Evolutionary conservation across 176 grass and related monocot species (phyloP).

Genomic region (Olyra latifolia): DNA sequence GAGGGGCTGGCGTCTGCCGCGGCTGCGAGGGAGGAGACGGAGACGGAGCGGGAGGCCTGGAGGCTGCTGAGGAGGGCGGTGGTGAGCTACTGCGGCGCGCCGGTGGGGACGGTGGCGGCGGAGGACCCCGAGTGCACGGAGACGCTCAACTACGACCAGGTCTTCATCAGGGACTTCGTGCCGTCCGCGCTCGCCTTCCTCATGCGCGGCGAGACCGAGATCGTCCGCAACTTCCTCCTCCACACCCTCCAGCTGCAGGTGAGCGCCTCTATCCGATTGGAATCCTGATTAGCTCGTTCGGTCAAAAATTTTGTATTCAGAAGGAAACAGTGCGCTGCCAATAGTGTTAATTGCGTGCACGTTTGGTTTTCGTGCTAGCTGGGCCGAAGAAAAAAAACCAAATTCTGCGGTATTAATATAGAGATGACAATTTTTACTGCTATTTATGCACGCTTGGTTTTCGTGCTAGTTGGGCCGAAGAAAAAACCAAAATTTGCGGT

Average conservation of each 20-base stretch:
- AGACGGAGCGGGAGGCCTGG: constrained; percentile 84
- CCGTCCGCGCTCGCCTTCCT: constrained; percentile 95
- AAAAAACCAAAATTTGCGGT: constrained; percentile 8
- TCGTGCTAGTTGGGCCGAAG: neutral
- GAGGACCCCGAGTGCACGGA: constrained; percentile 67
- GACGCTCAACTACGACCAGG: constrained; percentile 92
- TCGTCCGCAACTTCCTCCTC: constrained; percentile 96
- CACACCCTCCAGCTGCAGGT: constrained; percentile 98
- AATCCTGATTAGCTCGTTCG: constrained; percentile 10
- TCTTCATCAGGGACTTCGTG: constrained; percentile 97
- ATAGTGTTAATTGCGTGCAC: constrained; percentile 32
- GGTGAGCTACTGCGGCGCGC: constrained; percentile 77
- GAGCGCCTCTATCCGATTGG: constrained; percentile 19
- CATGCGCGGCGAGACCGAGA: constrained; percentile 93
- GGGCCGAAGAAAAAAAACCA: neutral
- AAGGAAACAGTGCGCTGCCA: neutral
- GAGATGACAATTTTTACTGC: constrained; percentile 4
- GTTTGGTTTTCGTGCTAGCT: neutral
- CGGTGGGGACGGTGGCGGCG: constrained; percentile 88
- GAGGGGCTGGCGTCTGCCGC: neutral
- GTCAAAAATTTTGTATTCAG: neutral
- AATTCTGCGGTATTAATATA: constrained; percentile 17
- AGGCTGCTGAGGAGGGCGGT: constrained; percentile 73
- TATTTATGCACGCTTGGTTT: neutral
- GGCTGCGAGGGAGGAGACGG: constrained; percentile 56